Conservation (phyloP, 805 yeast species). For the Wickerhamiella musiphila region DNA sequence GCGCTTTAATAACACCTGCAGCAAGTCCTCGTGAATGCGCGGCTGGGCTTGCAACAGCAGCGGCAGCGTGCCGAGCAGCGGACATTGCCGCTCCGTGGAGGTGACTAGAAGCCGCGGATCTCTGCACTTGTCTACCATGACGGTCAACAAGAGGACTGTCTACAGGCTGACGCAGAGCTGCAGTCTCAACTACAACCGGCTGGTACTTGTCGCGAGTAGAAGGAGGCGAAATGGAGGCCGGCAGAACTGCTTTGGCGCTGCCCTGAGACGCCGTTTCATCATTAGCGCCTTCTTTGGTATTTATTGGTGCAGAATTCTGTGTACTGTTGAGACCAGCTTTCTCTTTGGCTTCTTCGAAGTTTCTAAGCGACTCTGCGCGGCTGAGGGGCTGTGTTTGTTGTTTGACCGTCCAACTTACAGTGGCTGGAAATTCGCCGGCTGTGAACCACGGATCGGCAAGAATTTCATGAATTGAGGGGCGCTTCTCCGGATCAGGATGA, state of each 20-base stretch:
- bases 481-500: constrained; percentile 55
- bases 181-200: constrained; percentile 17
- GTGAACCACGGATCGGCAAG: constrained; percentile 74
- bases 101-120: constrained; percentile 2
- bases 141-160: constrained; percentile 18
- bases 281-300: constrained; percentile 26
- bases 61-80: neutral
- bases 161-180: constrained; percentile 5
- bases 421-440: constrained; percentile 59
- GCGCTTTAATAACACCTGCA: neutral
- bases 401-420: constrained; percentile 44
- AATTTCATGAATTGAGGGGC: constrained; percentile 70
- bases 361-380: constrained; percentile 43
- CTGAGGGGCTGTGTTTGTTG: constrained; percentile 41
- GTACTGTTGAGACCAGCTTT: constrained; percentile 34
- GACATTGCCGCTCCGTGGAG: constrained; percentile 1
- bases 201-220: constrained; percentile 76
- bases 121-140: constrained; percentile 3
- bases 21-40: neutral
- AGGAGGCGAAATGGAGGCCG: constrained; percentile 83
- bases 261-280: constrained; percentile 16
- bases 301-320: constrained; percentile 11
- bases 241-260: constrained; percentile 34
- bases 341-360: constrained; percentile 49
- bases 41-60: neutral